Conservation (phyloP, 2,329 filamentous ascomycete species). For the Fusarium hainanense region DNA sequence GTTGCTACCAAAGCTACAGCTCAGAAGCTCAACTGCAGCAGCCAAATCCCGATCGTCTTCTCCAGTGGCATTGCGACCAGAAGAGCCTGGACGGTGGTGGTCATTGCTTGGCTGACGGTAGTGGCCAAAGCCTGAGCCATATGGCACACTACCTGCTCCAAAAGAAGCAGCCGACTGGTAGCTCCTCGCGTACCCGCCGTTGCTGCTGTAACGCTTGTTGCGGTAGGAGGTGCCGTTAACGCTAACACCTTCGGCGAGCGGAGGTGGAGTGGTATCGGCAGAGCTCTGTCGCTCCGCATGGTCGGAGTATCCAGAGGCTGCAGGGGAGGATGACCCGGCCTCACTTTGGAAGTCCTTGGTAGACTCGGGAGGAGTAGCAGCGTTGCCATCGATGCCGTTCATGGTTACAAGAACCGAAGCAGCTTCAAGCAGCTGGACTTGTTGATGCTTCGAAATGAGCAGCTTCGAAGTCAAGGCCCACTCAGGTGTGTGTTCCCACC, state of each 20-base stretch:
- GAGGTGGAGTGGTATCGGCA: slow-evolving; percentile 91
- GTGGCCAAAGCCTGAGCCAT: slow-evolving; percentile 63
- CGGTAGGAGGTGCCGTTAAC: slow-evolving; percentile 63
- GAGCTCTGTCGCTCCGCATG: slow-evolving; percentile 83
- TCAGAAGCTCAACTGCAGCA: slow-evolving; percentile 88
- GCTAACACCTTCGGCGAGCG: slow-evolving; percentile 73
- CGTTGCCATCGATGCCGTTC: slow-evolving; percentile 68
- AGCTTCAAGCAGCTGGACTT: slow-evolving; percentile 96
- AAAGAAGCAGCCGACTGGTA: slow-evolving; percentile 77
- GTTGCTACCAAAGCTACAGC: slow-evolving; percentile 88
- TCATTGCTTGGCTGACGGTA: slow-evolving; percentile 81
- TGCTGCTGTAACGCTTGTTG: slow-evolving; percentile 69
- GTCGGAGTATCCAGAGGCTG: slow-evolving; percentile 83
- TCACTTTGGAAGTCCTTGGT: slow-evolving; percentile 80
- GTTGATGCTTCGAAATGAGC: slow-evolving; percentile 98
- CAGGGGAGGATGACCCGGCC: slow-evolving; percentile 82
- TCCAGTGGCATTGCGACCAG: slow-evolving; percentile 78
- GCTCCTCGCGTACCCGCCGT: slow-evolving; percentile 75
- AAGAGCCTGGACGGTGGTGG: slow-evolving; percentile 78
- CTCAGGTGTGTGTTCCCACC: slow-evolving; percentile 99
- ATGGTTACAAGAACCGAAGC: slow-evolving; percentile 96
- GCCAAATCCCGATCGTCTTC: slow-evolving; percentile 90
- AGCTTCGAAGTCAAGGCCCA: slow-evolving; percentile 98
- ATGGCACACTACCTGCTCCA: slow-evolving; percentile 60
- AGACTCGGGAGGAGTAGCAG: slow-evolving; percentile 71